Evolutionary conservation across 768 basidiomycete genomes (phyloP), one percentile per base, ranked within the genome.

Genomic region (Amyloporia xantha): DNA sequence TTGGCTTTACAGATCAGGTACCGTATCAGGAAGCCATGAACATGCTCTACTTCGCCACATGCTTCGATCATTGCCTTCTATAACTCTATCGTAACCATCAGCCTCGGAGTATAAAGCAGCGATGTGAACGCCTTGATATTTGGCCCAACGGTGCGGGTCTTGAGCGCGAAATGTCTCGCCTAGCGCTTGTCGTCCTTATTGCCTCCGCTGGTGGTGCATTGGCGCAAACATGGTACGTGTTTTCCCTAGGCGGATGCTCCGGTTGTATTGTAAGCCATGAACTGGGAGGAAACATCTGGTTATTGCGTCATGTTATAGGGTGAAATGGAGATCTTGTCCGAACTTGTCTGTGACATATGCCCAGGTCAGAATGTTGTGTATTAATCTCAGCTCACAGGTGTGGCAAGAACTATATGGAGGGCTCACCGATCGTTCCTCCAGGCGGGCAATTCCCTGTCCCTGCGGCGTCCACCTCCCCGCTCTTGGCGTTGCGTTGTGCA

Each of bases 401-500:
- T 40, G 74, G 74, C 36, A 77, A 78, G 59, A 69, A 76, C 53
- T 78, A 62, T 56, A 71, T 71, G 65, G 28, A 63, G 5, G 64
- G 65, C 20, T 61, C 72, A 47, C 65, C 71, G 1, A 61, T 72
- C 5, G 66, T 72, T 15, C 68, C 68, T 1, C 75, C 77, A 0
- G 75, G 72, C 0, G 75, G 76, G 2, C 65, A 70, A 44, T 78
- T 78, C 49, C 62, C 64, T 5, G 47, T 66, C 1, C 71, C 72
- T 1, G 54, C 57, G 0, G 47, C 53, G 2, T 73, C 71, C 3
- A 17, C 57, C 2, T 52, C 54, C 5, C 70, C 76, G 7, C 64
- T 76, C 12, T 61, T 77, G 1, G 71, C 71, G 0, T 66, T 78
- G 38, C 70, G 72, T 38, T 78, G 76, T 51, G 63, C 70, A 1